Evolutionary conservation across 768 basidiomycete genomes (phyloP), one percentile per base, ranked within the genome.

Genomic region (Collybiopsis confluens): DNA sequence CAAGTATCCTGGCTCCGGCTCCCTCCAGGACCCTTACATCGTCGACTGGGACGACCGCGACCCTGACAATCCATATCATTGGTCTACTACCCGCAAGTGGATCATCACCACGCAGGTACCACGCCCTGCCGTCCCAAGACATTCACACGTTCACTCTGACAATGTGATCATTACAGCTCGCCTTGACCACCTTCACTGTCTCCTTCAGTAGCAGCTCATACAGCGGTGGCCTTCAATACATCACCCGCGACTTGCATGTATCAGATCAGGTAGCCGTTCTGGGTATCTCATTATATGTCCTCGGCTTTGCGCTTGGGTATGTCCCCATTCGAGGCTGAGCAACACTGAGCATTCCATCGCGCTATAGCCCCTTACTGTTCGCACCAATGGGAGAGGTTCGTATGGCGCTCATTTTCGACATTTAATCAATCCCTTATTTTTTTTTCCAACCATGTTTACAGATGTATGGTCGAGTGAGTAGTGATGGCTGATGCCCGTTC

Each of bases 131-230:
- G 80, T 77, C 53, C 13, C 52, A 45, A 26, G 26, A 18, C 40
- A 30, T 13, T 41, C 36, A 54, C 47, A 33, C 44, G 35, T 21
- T 64, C 61, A 23, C 63, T n/a, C 54, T 30, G 36, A 36, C 35
- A 23, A 13, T 33, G n/a, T 36, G 13, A 5, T 40, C 6, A 24
- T n/a, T 41, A 8, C 52, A 78, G 75, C 54, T 78, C n/a, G 80
- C 79, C 18, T 61, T 78, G 41, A 68, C 72, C 44, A 83, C 83
- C 11, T 83, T 73, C 55, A 79, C 80, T 1, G 76, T 83, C 2
- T 81, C 83, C 1, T 85, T 84, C 61, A 73, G 79, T 48, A 82
- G 81, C 53, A 81, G 79, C 60, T 71, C 75, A 18, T 85, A 84
- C 60, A 72, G 73, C 15, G 81, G 80, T 18, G 80, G 82, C 5